phyloP scores from a whole-genome alignment of 805 yeast species.

The Kazachstania psychrophila region DNA sequence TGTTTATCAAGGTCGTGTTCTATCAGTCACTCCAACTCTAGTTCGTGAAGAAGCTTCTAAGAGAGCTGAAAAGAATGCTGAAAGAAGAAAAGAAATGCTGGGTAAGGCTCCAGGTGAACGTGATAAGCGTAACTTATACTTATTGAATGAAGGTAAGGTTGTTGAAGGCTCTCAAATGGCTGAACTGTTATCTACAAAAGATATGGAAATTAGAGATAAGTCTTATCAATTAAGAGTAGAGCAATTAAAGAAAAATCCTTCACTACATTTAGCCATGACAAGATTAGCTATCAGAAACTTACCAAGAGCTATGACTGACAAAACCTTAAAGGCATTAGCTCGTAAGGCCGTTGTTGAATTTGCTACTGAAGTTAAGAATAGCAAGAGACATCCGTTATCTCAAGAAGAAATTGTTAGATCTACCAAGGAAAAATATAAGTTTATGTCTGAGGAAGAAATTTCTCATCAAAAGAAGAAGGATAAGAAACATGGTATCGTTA shows the following conservation, averaged over 20 bases:
- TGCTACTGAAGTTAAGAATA: slow-evolving; percentile 77
- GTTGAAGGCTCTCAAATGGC: slow-evolving; percentile 75
- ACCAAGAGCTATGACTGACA: slow-evolving; percentile 86
- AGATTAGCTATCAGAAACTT: slow-evolving; percentile 90
- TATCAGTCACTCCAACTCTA: slow-evolving; percentile 77
- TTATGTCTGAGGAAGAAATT: slow-evolving; percentile 33
- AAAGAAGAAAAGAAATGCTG: slow-evolving; percentile 59
- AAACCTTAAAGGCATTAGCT: slow-evolving; percentile 82
- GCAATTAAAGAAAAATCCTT: slow-evolving; percentile 83
- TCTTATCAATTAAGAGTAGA: slow-evolving; percentile 79
- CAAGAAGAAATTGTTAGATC: slow-evolving; percentile 86
- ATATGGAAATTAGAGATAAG: slow-evolving; percentile 79
- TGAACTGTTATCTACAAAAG: slow-evolving; percentile 53
- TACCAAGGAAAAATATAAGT: slow-evolving; percentile 48
- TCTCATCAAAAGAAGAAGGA: slow-evolving; percentile 40
- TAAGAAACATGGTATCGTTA: slow-evolving; percentile 82
- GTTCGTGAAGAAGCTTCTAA: slow-evolving; percentile 73
- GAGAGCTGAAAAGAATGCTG: slow-evolving; percentile 64
- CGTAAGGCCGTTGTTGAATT: slow-evolving; percentile 91
- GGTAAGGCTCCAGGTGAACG: slow-evolving; percentile 75
- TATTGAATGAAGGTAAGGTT: slow-evolving; percentile 91
- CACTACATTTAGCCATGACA: slow-evolving; percentile 86
- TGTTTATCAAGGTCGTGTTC: slow-evolving; percentile 85
- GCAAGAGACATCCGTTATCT: slow-evolving; percentile 69
- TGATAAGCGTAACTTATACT: slow-evolving; percentile 76